phyloP scores from a whole-genome alignment of 164 flowering plant genomes.

The Echeveria elegans region DNA sequence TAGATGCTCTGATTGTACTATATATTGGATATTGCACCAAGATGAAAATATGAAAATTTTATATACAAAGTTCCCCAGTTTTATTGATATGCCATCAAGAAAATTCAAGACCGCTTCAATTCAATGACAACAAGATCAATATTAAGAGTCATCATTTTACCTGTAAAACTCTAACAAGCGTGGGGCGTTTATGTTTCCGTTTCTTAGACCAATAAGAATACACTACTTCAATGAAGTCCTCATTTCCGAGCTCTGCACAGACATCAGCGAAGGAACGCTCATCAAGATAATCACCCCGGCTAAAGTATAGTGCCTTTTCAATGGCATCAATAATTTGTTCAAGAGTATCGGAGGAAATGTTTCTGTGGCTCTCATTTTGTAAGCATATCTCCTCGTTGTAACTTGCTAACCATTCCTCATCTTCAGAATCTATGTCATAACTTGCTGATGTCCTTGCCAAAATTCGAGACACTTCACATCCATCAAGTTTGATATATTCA shows the following conservation, averaged over 20 bases:
- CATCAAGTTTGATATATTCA: conserved; percentile 37
- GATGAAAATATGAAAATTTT: too few species aligned
- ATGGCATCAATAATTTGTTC: conserved; percentile 66
- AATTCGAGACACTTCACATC: conserved; percentile 65
- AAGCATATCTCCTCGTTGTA: conserved; percentile 27
- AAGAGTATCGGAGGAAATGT: conserved; percentile 43
- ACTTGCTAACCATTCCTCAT: conserved; percentile 61
- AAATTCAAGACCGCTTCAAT: background rate
- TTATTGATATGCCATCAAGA: background rate
- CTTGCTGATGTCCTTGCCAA: conserved; percentile 36
- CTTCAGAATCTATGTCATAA: conserved; percentile 83
- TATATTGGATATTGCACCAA: too few species aligned
- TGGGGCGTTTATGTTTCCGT: conserved; percentile 41
- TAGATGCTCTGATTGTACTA: too few species aligned
- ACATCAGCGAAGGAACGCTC: conserved; percentile 29
- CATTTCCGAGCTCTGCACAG: conserved; percentile 29
- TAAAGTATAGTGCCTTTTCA: conserved; percentile 52
- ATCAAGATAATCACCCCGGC: conserved; percentile 43
- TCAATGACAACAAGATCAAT: background rate
- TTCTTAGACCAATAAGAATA: conserved; percentile 57
- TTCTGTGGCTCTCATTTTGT: conserved; percentile 18
- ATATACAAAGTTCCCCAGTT: too few species aligned
- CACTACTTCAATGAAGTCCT: conserved; percentile 39
- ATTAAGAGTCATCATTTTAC: conserved; percentile 25
- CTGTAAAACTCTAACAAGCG: conserved; percentile 70